Percentiles rank a stretch among this genome's conserved stretches.
Conservation (phyloP, 371 early-diverging fungal genomes). For the Circinella umbellata region DNA sequence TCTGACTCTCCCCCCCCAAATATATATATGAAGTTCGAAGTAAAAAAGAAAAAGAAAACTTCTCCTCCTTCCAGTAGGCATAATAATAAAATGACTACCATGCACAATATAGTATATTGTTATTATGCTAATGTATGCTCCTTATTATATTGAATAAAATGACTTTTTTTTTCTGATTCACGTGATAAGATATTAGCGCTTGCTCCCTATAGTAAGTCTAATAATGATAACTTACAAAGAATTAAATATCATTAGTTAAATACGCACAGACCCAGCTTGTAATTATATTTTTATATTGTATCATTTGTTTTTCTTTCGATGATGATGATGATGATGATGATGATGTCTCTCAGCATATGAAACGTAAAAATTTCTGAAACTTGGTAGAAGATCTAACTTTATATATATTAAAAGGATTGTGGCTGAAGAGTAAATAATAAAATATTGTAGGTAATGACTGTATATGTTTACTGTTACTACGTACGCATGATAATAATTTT, state of each 20-base stretch:
- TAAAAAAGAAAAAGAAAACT: no score
- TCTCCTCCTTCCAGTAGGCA: no score
- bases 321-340: not conserved
- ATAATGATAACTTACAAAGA: not conserved
- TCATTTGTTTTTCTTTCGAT: not conserved
- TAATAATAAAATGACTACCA: no score
- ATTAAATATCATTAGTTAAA: not conserved
- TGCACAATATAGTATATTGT: no score
- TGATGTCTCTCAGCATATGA: not conserved
- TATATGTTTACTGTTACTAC: no score
- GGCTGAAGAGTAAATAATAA: not conserved
- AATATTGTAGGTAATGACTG: no score
- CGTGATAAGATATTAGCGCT: not conserved
- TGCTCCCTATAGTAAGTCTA: no score
- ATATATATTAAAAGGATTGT: not conserved
- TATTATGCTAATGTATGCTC: no score
- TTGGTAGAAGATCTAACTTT: not conserved
- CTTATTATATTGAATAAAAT: no score
- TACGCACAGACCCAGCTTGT: not conserved
- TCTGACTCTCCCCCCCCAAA: no score
- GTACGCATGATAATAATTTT: no score
- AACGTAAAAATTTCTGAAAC: not conserved
- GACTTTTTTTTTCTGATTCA: not conserved
- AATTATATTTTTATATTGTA: not conserved
- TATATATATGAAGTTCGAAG: no score